Conservation (phyloP, 2,329 filamentous ascomycete genomes). For the Orbilia javanica region DNA sequence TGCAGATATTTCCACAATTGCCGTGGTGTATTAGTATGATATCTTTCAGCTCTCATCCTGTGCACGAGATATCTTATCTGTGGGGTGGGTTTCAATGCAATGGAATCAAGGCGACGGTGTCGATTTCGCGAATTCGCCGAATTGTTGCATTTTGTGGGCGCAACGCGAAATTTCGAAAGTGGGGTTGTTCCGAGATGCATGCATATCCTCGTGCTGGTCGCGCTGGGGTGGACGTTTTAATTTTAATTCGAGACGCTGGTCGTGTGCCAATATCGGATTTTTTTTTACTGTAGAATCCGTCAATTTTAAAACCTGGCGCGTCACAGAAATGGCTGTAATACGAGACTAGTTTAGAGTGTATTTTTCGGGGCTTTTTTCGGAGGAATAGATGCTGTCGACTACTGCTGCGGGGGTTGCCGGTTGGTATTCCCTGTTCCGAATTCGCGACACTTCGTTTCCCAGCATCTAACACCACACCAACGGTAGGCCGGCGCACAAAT, state of each 20-base stretch:
- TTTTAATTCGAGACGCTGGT: no score
- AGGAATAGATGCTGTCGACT: background rate
- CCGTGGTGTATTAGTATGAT: background rate
- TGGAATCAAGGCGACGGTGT: background rate
- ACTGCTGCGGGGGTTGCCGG: background rate
- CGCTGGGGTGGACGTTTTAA: no score
- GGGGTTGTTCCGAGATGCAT: no score
- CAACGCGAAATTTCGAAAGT: no score
- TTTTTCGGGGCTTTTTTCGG: background rate
- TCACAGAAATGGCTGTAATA: no score
- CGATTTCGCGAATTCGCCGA: background rate
- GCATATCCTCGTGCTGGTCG: no score
- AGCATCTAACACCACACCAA: background rate
- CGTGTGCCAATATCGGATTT: no score
- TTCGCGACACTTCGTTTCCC: background rate
- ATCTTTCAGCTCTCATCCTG: background rate
- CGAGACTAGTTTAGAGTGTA: no score
- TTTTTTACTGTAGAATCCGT: no score
- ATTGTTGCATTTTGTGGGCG: background rate
- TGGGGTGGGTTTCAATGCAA: background rate
- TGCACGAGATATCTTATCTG: background rate
- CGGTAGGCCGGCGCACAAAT: no score
- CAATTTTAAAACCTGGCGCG: no score
- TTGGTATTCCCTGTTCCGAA: background rate
- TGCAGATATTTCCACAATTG: background rate